Evolutionary conservation across 2,329 filamentous ascomycete species (phyloP).

Genomic region (Neocatenulostroma microsporum): DNA sequence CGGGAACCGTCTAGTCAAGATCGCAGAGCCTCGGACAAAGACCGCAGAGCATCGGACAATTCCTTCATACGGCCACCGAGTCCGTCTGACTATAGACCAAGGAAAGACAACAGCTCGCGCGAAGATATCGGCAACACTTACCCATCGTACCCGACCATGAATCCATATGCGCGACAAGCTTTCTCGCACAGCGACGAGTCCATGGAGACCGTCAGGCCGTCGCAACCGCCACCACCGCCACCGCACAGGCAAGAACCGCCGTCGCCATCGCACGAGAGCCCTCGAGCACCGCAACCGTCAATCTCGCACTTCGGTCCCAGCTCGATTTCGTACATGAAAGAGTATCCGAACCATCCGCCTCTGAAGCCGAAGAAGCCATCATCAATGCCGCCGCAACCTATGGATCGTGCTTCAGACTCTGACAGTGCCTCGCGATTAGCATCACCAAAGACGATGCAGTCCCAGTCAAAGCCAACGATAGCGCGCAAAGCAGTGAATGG

Average conservation of each 20-base stretch:
- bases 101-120: conserved; percentile 13
- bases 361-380: conserved; percentile 24
- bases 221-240: conserved; percentile 17
- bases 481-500: conserved; percentile 31
- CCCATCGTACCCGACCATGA: conserved; percentile 23
- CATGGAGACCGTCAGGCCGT: conserved; percentile 18
- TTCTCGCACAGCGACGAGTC: conserved; percentile 24
- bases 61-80: conserved; percentile 23
- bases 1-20: conserved; percentile 2
- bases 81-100: conserved; percentile 22
- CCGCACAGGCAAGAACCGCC: conserved; percentile 4
- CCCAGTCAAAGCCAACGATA: conserved; percentile 20
- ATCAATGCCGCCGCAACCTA: conserved; percentile 17
- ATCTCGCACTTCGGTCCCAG: conserved; percentile 17
- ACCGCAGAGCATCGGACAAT: conserved; percentile 19
- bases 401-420: conserved; percentile 16
- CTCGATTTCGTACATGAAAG: conserved; percentile 39
- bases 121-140: conserved; percentile 22
- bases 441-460: conserved; percentile 17
- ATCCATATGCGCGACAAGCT: conserved; percentile 18
- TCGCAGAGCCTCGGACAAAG: too few relatives aligned
- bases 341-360: conserved; percentile 38
- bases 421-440: conserved; percentile 14
- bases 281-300: conserved; percentile 10
- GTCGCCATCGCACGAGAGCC: conserved; percentile 16